Base-by-base conservation (phyloP, 257 asterid species). In the Agastache rugosa region DNA sequence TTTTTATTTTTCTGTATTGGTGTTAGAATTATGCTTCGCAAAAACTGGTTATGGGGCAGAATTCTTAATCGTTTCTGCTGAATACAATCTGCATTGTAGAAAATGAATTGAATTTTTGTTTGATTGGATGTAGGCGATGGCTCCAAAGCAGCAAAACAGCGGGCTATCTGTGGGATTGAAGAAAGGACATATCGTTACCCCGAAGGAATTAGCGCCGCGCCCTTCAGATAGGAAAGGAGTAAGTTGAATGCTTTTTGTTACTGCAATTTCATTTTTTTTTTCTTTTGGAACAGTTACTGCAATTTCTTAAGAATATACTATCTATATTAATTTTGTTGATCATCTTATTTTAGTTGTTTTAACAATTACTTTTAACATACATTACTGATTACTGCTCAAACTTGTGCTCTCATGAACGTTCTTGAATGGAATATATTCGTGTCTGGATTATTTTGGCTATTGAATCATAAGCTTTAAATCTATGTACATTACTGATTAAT, bases 141-240 rank as follows among this genome's bases (percentile, higher is more conserved):
- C 90, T 72, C 88, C 88, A 5, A 83, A 83, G 73, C 81, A 75
- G 81, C 79, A 84, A 0, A 86, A 81, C 73, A 81, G 83, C 48
- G 90, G 90, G 16, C 7, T 86, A 3, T 83, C 77, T 25, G 87
- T 83, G 27, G 90, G 90, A 8, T 63, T 81, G 82, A 86, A 86
- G 72, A 82, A 76, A 44, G 90, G 88, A 10, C 90, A 86, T 73
- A 79, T 86, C 29, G 87, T 78, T 17, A 85, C 88, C 51, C 82
- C 82, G 0, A 81, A 83, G 83, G 85, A 83, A 60, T 53, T 85
- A 64, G 88, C 85, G 6, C 85, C 86, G 0, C 90, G 87, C 45
- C 90, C 87, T 47, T 83, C 85, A 0, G 86, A 77, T 15, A 76
- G 90, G 65, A 85, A 85, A 81, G 87, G 90, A 22, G 90, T 83